Base-by-base conservation (phyloP, 768 basidiomycete genomes). In the Clavaria fumosa region DNA sequence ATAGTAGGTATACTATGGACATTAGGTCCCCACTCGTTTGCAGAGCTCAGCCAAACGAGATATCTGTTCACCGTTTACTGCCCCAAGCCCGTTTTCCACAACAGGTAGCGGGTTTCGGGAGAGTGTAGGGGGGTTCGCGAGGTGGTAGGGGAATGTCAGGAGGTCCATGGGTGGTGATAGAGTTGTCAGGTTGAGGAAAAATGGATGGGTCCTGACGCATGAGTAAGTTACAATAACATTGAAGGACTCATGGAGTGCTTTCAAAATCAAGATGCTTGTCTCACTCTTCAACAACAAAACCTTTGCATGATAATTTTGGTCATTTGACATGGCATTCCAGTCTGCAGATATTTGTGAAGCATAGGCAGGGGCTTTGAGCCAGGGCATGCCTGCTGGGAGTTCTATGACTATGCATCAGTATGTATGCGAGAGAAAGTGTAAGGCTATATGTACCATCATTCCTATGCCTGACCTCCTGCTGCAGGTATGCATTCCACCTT, bases 291-390 rank as follows among this genome's bases (percentile, higher is more conserved):
- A 6, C 7, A 33, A 22, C 28, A 24, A 17, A n/a, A 43, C 12
- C 19, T 28, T 34, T 20, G 33, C 22, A 12, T 19, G 10, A 11
- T 40, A 14, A 12, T 30, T 14, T 24, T 44, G 39, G 10, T 26
- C 43, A 15, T 35, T 15, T 3, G 34, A 34, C 43, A 44, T 41
- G 4, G n/a, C 31, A 15, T 35, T 24, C 43, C 43, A 44, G 17
- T 21, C 20, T 11, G 7, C 14, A 3, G 39, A 34, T 23, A 44
- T 35, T 23, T 35, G 34, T 7, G 21, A 5, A 4, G 31, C 22
- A 4, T 22, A 20, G n/a, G 19, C 23, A 17, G 40, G 22, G 7
- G 28, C 23, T 18, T 40, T 44, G 7, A 4, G 32, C 14, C 10
- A 21, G 12, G 34, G 27, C 21, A 28, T 15, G 15, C 34, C 40